phyloP scores from a whole-genome alignment of 371 early-diverging fungal species.

The Parasitella parasitica region DNA sequence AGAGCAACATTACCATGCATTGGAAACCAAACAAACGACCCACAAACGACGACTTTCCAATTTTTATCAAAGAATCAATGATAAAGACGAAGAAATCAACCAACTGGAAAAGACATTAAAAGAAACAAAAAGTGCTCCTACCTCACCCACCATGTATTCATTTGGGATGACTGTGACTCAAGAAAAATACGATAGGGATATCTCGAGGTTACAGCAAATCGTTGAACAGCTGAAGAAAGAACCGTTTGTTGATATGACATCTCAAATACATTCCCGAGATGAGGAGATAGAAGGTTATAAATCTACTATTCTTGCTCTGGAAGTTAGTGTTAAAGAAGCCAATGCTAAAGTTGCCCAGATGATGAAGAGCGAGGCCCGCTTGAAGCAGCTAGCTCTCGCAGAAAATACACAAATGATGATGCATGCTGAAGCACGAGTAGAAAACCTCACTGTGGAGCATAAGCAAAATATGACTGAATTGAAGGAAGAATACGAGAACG shows the following conservation, averaged over 20 bases:
- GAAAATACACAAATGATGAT: conserved; percentile 28
- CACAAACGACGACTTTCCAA: conserved; percentile 22
- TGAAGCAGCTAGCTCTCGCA: conserved; percentile 21
- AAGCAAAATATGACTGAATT: conserved; percentile 24
- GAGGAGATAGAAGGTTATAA: background rate
- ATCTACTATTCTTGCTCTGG: background rate
- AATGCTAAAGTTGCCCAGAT: background rate
- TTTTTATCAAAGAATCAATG: conserved; percentile 21
- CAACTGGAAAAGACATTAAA: conserved; percentile 1
- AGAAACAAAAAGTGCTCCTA: conserved; percentile 18
- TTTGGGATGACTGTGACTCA: background rate
- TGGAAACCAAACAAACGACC: conserved; percentile 24
- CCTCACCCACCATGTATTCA: conserved; percentile 6
- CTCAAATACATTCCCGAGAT: background rate
- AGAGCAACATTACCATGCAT: conserved; percentile 9
- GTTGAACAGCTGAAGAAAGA: background rate
- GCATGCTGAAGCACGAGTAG: conserved; percentile 31
- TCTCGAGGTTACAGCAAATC: background rate
- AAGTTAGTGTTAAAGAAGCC: background rate
- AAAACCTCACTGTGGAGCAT: conserved; percentile 30
- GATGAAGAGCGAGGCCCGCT: background rate
- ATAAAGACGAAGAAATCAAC: conserved; percentile 9
- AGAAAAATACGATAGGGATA: conserved; percentile 1
- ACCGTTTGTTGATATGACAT: background rate
- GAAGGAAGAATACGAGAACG: conserved; percentile 15